These are phyloP conservation scores for Sambucus nigra DNA, from an alignment of 129 eudicot genomes.

Conservation along the genomic window DNA sequence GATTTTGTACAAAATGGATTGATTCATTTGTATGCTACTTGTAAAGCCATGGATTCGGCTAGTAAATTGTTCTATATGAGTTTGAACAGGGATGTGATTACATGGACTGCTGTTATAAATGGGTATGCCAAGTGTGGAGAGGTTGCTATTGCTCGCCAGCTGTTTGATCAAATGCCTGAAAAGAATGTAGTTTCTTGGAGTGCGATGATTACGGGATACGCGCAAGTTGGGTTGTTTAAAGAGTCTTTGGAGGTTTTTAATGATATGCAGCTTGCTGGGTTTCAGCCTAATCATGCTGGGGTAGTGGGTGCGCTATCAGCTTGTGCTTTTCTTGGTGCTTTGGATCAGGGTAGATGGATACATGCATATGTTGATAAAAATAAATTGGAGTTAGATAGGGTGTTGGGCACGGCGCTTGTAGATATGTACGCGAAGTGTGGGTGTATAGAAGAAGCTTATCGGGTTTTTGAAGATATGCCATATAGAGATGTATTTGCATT, in stretches of 20 bases:
- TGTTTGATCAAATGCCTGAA: slow-evolving; percentile 81
- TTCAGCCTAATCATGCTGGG: slow-evolving; percentile 45
- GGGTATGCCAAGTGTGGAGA: slow-evolving; percentile 47
- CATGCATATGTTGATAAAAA: slow-evolving; percentile 48
- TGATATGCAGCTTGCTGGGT: slow-evolving; percentile 44
- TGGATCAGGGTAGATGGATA: slow-evolving; percentile 77
- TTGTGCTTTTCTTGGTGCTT: slow-evolving; percentile 59
- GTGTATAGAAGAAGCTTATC: slow-evolving; percentile 42
- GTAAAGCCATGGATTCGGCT: slow-evolving; percentile 26
- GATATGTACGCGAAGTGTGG: slow-evolving; percentile 91
- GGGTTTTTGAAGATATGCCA: slow-evolving; percentile 43
- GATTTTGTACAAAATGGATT: slow-evolving; percentile 80
- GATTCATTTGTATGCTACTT: slow-evolving; percentile 58
- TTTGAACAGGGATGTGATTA: slow-evolving; percentile 39
- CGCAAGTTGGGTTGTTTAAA: slow-evolving; percentile 40
- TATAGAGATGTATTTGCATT: slow-evolving; percentile 49
- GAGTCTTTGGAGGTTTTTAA: slow-evolving; percentile 57
- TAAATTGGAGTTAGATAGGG: slow-evolving; percentile 37
- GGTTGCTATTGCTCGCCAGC: slow-evolving; percentile 31
- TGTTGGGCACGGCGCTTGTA: slow-evolving; percentile 56
- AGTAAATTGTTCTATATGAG: slow-evolving; percentile 51
- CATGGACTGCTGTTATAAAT: slow-evolving; percentile 62
- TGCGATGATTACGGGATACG: slow-evolving; percentile 64
- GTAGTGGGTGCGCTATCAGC: slow-evolving; percentile 52
- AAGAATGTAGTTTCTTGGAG: slow-evolving; percentile 78